Base-by-base conservation (phyloP, 1,139 yeast genomes). In the Yamadazyma conglobata region DNA sequence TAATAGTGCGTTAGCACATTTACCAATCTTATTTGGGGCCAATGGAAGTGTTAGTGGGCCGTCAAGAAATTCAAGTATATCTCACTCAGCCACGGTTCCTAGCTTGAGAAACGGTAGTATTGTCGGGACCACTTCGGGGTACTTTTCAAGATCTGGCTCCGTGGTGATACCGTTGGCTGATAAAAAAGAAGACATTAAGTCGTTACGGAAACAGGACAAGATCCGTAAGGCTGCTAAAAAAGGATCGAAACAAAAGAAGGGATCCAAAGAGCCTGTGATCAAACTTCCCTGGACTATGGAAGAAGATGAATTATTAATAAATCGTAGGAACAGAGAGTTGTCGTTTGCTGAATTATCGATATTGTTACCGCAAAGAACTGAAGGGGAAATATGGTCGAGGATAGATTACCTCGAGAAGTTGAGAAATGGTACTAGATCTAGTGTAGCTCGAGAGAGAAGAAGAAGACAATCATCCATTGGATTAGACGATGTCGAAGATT, bases 291-390 rank as follows among this genome's bases (percentile, higher is more conserved):
- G 74, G 74, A 51, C 72, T 2, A 73, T 74, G 56, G 95, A 85
- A 43, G 95, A 87, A 54, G 91, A 83, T 48, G 78, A 82, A 37
- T 59, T 87, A 33, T 52, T 82, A 24, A 63, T 73, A 30, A 70
- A 76, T 35, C 67, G 89, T 31, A 62, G 73, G 24, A 67, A 64
- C 42, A 54, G 77, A 35, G 84, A 81, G 37, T 59, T 87, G 20
- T 71, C 84, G 19, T 71, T 83, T 46, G 85, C 84, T 10, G 95
- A 87, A 53, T 62, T 87, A 26, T 74, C 84, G 8, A 78, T 86
- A 23, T 58, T 86, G 30, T 62, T 87, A 28, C 89, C 91, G 5
- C 76, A 73, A 38, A 70, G 87, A 39, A 70, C 91, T 1, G 91
- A 82, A 48, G 69, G 69, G n/a, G 93, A 84, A 43, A 85, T 85